These are phyloP conservation scores for Cryphonectria radicalis DNA, from an alignment of 2,329 filamentous ascomycete genomes.

Conservation along the genomic window DNA sequence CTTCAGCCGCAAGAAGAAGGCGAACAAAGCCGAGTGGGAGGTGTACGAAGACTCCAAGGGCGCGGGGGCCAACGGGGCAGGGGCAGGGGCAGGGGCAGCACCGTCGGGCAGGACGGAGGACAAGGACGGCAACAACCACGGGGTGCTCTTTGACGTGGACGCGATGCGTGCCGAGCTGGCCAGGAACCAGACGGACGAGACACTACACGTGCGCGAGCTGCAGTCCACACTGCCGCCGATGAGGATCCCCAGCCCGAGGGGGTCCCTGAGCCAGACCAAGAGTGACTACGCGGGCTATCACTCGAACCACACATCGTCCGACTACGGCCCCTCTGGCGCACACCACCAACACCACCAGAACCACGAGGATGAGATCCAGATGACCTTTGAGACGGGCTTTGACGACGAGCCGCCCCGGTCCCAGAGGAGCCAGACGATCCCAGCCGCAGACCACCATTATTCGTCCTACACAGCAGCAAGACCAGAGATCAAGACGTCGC, in stretches of 20 bases:
- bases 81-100: slow-evolving; percentile 24
- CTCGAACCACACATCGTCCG: slow-evolving; percentile 15
- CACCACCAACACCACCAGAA: not conserved
- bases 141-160: slow-evolving; percentile 91
- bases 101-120: slow-evolving; percentile 48
- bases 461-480: slow-evolving; percentile 36
- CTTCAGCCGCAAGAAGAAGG: slow-evolving; percentile 82
- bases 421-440: slow-evolving; percentile 24
- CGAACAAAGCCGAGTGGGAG: slow-evolving; percentile 61
- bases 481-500: slow-evolving; percentile 49
- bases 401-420: slow-evolving; percentile 35
- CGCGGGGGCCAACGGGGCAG: slow-evolving; percentile 33
- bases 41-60: slow-evolving; percentile 28
- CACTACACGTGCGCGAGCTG: slow-evolving; percentile 74
- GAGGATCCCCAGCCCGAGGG: slow-evolving; percentile 62
- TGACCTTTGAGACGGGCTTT: slow-evolving; percentile 74
- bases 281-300: slow-evolving; percentile 46
- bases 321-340: slow-evolving; percentile 17
- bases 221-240: slow-evolving; percentile 89
- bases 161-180: slow-evolving; percentile 88
- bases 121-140: slow-evolving; percentile 56
- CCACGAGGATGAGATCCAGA: slow-evolving; percentile 60
- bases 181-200: slow-evolving; percentile 59
- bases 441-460: slow-evolving; percentile 27
- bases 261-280: slow-evolving; percentile 49